Base-by-base conservation (phyloP, 805 yeast genomes). In the Saccharomycopsis javanensis region DNA sequence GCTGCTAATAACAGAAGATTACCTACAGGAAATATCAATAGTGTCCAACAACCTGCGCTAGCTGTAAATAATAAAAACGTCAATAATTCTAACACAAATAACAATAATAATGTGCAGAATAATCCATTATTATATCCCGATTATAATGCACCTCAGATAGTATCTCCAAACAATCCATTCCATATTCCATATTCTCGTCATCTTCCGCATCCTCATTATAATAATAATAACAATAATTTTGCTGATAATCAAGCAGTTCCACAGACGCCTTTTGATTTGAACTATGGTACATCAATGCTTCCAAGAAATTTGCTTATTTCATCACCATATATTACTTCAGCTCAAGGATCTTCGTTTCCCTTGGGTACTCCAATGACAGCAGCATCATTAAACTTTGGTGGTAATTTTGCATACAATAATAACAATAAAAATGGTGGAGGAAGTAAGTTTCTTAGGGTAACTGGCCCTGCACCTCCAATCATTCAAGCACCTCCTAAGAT, bases 291-390 rank as follows among this genome's bases (percentile, higher is more conserved):
- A 4, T 77, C 83, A 13, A 74, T 83, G 74, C 69, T 84, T 18
- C 90, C 90, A 1, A 71, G 83, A 16, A 85, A 82, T 63, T 68
- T 84, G 54, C 69, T 84, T 53, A 71, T 80, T 58, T 75, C 80
- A 3, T 82, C 88, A 2, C 88, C 88, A 0, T 83, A 77, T 64
- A 55, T 60, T 8, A 42, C 48, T 20, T 42, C 48, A 4, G 48
- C 48, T 2, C 48, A 42, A 42, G 60, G 60, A 11, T 55, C 61
- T 7, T 42, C 60, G 2, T 57, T 57, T 50, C 48, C 48, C 23
- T 20, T 42, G 48, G 45, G 42, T 30, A 54, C 60, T 8, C 62
- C 62, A 28, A 15, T 60, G 53, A 48, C 62, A 6, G 58, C 62
- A 8, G 48, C 48, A 7, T 35, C 56, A 8, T 31, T 58, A 37